phyloP scores from a whole-genome alignment of 2,329 filamentous ascomycete genomes.

The Nigrospora osmanthi region DNA sequence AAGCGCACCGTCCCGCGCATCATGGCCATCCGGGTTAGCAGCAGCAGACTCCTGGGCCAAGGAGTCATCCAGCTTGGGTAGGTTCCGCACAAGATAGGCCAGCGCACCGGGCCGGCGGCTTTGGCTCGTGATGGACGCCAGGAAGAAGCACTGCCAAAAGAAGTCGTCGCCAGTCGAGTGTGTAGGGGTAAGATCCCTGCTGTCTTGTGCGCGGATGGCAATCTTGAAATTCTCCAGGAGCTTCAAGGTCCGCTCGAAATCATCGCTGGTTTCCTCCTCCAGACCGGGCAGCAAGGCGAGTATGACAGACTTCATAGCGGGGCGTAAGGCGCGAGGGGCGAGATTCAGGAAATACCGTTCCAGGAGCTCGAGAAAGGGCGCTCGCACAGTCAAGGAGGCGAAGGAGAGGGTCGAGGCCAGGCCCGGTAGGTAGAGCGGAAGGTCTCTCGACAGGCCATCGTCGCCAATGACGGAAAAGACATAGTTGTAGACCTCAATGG shows the following conservation, averaged over 20 bases:
- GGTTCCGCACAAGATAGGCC: constrained; percentile 71
- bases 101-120: constrained; percentile 79
- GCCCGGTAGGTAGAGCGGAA: constrained; percentile 83
- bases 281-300: constrained; percentile 83
- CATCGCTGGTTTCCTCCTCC: constrained; percentile 94
- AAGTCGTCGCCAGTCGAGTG: constrained; percentile 68
- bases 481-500: constrained; percentile 86
- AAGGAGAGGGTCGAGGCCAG: constrained; percentile 86
- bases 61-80: constrained; percentile 61
- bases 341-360: constrained; percentile 73
- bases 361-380: constrained; percentile 75
- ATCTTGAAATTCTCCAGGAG: constrained; percentile 72
- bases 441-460: constrained; percentile 71
- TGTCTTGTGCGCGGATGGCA: constrained; percentile 48
- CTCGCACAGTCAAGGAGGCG: constrained; percentile 84
- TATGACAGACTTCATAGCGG: constrained; percentile 84
- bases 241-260: constrained; percentile 81
- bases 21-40: constrained; percentile 20
- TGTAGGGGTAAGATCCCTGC: constrained; percentile 39
- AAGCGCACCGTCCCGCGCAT: constrained; percentile 30
- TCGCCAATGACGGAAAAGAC: constrained; percentile 81
- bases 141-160: constrained; percentile 97
- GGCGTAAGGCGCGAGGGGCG: constrained; percentile 64
- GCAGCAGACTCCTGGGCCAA: constrained; percentile 22
- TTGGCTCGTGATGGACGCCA: constrained; percentile 85